Evolutionary conservation across 441 rosid species (phyloP).

Genomic region (Adansonia rubrostipa): DNA sequence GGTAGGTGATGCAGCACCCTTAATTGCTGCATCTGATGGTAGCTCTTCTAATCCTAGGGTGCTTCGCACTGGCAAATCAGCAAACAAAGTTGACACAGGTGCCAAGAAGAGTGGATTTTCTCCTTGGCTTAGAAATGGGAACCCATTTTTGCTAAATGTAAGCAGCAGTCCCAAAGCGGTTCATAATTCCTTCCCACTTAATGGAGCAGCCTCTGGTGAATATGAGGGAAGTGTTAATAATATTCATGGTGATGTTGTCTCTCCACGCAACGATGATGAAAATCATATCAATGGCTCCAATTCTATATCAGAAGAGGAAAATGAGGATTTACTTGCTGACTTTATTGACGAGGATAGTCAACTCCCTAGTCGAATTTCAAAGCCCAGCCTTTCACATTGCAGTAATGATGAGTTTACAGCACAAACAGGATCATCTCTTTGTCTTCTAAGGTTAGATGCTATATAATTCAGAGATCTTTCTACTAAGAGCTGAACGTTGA

Average conservation of each 20-base stretch:
- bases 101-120: conserved; percentile 75
- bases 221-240: conserved; percentile 47
- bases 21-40: conserved; percentile 56
- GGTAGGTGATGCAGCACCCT: conserved; percentile 92
- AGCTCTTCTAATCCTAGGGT: conserved; percentile 53
- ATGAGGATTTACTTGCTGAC: conserved; percentile 97
- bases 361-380: conserved; percentile 92
- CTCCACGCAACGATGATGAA: conserved; percentile 42
- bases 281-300: conserved; percentile 55
- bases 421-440: conserved; percentile 97
- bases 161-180: conserved; percentile 46
- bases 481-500: conserved; percentile 13
- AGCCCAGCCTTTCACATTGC: conserved; percentile 43
- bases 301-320: conserved; percentile 81
- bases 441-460: conserved; percentile 76
- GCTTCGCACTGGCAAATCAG: conserved; percentile 51
- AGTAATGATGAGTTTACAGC: conserved; percentile 70
- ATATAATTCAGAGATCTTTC: conserved; percentile 3
- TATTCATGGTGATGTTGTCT: conserved; percentile 44
- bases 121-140: conserved; percentile 78
- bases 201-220: conserved; percentile 55
- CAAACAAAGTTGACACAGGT: conserved; percentile 41
- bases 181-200: conserved; percentile 46
- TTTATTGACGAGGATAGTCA: conserved; percentile 99
- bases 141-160: conserved; percentile 77